phyloP scores from a whole-genome alignment of 495 filamentous ascomycete genomes.

The Podospora pseudopauciseta region DNA sequence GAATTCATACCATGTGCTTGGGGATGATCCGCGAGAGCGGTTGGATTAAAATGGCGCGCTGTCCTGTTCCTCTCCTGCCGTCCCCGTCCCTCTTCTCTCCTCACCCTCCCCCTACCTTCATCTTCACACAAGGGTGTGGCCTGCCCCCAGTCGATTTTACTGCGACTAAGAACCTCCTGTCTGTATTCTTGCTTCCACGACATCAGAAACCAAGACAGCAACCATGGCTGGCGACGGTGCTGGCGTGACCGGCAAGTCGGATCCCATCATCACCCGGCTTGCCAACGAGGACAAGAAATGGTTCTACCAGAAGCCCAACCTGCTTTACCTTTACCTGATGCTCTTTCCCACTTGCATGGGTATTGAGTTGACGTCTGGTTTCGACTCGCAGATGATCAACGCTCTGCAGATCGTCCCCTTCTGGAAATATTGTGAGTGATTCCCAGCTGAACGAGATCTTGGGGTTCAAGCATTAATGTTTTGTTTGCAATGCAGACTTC shows the following conservation, averaged over 20 bases:
- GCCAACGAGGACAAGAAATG: slow-evolving; percentile 47
- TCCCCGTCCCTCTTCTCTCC: not conserved
- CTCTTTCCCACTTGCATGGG: slow-evolving; percentile 65
- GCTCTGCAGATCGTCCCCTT: slow-evolving; percentile 58
- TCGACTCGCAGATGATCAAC: slow-evolving; percentile 70
- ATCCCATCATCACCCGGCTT: slow-evolving; percentile 47
- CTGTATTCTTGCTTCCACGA: not conserved
- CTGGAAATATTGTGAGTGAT: slow-evolving; percentile 49
- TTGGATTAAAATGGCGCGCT: slow-evolving; percentile 9
- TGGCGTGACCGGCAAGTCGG: slow-evolving; percentile 32
- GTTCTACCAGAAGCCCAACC: slow-evolving; percentile 61
- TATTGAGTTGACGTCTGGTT: slow-evolving; percentile 68
- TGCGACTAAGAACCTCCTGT: not conserved
- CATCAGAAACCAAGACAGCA: not conserved
- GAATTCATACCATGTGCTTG: not conserved
- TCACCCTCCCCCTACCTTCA: not conserved
- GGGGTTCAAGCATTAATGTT: not conserved
- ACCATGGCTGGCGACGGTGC: slow-evolving; percentile 20
- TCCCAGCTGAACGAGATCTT: not conserved
- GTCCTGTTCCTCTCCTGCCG: not conserved
- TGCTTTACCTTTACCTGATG: slow-evolving; percentile 56
- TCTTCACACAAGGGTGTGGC: not conserved
- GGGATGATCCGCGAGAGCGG: slow-evolving; percentile 6
- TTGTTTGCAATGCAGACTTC: slow-evolving; percentile 30
- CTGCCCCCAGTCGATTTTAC: not conserved